phyloP scores from a whole-genome alignment of 2,329 filamentous ascomycete species.

The Clonostachys sp. region DNA sequence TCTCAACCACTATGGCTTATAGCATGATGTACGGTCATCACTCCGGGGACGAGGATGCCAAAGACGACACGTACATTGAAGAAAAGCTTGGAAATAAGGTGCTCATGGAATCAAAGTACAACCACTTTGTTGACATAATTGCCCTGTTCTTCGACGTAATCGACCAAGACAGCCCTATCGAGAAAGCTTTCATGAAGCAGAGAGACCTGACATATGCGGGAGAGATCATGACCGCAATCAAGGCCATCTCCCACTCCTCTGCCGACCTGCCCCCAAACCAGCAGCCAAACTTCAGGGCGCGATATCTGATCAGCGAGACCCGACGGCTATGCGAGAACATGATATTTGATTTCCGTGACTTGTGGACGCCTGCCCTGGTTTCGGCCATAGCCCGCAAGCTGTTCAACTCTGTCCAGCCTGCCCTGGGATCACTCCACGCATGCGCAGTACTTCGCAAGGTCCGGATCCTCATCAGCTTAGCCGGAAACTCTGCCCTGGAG shows the following conservation, averaged over 20 bases:
- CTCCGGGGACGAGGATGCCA: constrained; percentile 27
- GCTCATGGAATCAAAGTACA: constrained; percentile 59
- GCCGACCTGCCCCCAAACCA: constrained; percentile 69
- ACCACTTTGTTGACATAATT: constrained; percentile 73
- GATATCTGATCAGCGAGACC: constrained; percentile 71
- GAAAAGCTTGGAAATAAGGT: constrained; percentile 62
- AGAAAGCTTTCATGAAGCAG: constrained; percentile 60
- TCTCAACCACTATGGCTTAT: constrained; percentile 79
- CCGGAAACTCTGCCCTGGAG: constrained; percentile 65
- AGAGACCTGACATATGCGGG: constrained; percentile 55
- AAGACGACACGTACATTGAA: constrained; percentile 63
- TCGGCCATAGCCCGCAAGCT: constrained; percentile 72
- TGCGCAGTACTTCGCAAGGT: constrained; percentile 85
- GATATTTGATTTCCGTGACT: constrained; percentile 54
- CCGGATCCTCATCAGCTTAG: constrained; percentile 73
- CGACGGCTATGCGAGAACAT: constrained; percentile 72
- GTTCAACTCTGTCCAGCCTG: constrained; percentile 75
- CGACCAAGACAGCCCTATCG: constrained; percentile 71
- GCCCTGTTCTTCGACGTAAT: constrained; percentile 72
- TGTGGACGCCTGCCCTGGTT: constrained; percentile 76
- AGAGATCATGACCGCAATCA: constrained; percentile 65
- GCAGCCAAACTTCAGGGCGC: constrained; percentile 81
- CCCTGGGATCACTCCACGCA: constrained; percentile 80
- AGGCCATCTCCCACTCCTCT: constrained; percentile 59
- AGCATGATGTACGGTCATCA: constrained; percentile 59